Conservation (phyloP, 257 asterid genomes). For the Ilex aquifolium region DNA sequence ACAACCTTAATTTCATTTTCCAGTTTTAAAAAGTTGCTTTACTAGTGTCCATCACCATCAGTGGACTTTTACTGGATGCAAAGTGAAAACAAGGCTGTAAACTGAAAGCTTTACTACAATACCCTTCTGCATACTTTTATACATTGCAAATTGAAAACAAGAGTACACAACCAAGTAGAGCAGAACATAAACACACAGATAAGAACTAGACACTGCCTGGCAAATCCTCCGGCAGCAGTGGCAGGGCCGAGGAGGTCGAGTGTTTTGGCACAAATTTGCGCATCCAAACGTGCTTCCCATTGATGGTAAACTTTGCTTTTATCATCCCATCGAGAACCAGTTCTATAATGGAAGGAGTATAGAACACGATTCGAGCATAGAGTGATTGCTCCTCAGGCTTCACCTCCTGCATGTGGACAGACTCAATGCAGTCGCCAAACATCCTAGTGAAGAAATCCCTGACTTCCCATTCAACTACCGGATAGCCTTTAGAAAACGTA, state of each 20-base stretch:
- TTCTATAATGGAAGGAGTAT: neutral
- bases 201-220: too few species aligned
- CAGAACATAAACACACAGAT: too few species aligned
- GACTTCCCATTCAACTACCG: neutral
- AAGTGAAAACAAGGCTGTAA: too few species aligned
- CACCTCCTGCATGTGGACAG: neutral
- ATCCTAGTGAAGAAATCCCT: neutral
- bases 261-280: constrained; percentile 1
- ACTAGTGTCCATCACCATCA: too few species aligned
- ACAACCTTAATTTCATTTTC: too few species aligned
- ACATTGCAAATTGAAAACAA: too few species aligned
- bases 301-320: neutral
- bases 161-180: too few species aligned
- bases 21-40: too few species aligned
- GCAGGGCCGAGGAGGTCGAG: neutral
- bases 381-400: neutral
- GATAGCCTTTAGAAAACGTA: neutral
- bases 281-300: constrained; percentile 4
- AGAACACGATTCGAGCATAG: neutral
- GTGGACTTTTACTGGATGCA: too few species aligned
- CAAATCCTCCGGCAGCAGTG: too few species aligned
- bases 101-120: too few species aligned
- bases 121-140: too few species aligned
- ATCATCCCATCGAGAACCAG: neutral
- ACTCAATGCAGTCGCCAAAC: neutral